Percentiles rank a stretch among this genome's conserved stretches.
Conservation (phyloP, 306 rosid species). For the Hylodesmum podocarpum region DNA sequence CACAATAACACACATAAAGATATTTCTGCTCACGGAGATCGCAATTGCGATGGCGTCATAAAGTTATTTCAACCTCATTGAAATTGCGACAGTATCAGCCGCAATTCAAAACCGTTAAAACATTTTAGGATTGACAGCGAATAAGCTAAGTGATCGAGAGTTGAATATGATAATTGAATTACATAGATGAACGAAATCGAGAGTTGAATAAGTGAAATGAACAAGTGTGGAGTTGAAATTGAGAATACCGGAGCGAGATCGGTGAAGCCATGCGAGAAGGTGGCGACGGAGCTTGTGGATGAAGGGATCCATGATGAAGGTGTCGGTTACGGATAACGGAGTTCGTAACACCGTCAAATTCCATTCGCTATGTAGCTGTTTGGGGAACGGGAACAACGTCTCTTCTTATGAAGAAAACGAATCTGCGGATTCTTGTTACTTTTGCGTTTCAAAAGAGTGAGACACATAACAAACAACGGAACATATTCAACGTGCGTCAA, state of each 20-base stretch:
- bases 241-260: slow-evolving; percentile 77
- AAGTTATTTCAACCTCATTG: no score
- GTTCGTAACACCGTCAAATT: slow-evolving; percentile 40
- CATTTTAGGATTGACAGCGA: no score
- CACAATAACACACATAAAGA: no score
- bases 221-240: neutral
- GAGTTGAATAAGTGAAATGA: neutral
- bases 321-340: slow-evolving; percentile 30
- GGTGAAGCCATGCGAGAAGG: slow-evolving; percentile 73
- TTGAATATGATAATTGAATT: neutral
- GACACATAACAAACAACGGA: slow-evolving; percentile 17
- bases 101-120: no score
- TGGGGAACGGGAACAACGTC: neutral
- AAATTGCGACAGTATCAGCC: no score
- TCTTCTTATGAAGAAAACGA: slow-evolving; percentile 29
- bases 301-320: slow-evolving; percentile 51
- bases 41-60: no score
- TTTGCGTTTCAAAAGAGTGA: neutral
- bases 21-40: no score
- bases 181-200: neutral
- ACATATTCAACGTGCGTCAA: slow-evolving; percentile 32
- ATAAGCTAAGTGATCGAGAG: no score
- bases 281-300: slow-evolving; percentile 65
- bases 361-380: slow-evolving; percentile 31
- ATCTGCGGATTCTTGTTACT: slow-evolving; percentile 31